phyloP scores from a whole-genome alignment of 2,329 filamentous ascomycete species.

The Colletotrichum orchidophilum region DNA sequence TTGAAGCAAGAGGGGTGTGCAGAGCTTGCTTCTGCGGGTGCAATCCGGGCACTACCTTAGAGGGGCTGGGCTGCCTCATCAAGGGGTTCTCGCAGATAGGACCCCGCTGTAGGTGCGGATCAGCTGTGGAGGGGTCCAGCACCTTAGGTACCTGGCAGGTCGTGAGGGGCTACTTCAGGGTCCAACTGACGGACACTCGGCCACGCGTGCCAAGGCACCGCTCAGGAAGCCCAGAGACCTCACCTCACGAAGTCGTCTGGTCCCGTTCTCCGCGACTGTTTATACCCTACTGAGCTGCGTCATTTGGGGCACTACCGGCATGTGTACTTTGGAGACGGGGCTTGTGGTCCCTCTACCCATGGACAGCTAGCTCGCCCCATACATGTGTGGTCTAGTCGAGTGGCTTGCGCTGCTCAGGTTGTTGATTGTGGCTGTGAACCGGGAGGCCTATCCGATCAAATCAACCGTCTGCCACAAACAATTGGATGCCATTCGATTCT shows the following conservation, averaged over 20 bases:
- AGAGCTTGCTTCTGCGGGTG: constrained; percentile 1
- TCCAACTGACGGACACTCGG: neutral
- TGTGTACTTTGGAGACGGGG: neutral
- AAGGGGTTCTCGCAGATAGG: constrained; percentile 9
- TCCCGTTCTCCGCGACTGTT: neutral
- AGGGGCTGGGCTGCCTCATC: neutral
- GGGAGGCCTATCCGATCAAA: neutral
- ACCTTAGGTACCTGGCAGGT: too few relatives aligned
- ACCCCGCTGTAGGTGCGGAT: neutral
- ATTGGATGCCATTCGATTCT: constrained; percentile 1
- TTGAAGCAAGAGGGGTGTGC: neutral
- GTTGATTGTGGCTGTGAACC: constrained; percentile 17
- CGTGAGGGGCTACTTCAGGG: neutral
- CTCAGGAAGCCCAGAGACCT: neutral
- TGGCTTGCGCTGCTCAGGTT: neutral
- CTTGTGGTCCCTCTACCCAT: neutral
- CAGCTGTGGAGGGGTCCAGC: constrained; percentile 8
- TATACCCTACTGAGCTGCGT: neutral
- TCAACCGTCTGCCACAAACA: neutral
- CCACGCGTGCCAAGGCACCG: neutral
- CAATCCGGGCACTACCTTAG: neutral
- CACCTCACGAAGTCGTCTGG: neutral
- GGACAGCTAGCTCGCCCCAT: neutral
- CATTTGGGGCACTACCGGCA: neutral
- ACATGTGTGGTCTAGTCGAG: neutral